Evolutionary conservation across 2,329 filamentous ascomycete species (phyloP).

Genomic region (Apiospora pterosperma): DNA sequence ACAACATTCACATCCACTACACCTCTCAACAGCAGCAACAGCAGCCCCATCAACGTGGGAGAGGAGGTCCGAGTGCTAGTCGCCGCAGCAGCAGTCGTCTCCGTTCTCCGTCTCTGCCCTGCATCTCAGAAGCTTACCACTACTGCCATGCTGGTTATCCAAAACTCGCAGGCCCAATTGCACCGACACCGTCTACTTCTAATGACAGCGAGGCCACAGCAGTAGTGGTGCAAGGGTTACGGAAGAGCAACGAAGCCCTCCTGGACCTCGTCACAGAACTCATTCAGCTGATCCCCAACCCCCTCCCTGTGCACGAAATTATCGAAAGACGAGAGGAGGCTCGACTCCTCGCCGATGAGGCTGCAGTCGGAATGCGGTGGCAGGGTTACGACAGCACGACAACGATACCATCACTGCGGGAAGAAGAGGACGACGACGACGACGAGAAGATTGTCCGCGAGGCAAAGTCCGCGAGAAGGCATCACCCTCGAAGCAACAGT

Average conservation of each 20-base stretch:
- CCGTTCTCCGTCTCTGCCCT: neutral
- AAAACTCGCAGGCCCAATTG: neutral
- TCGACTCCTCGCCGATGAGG: neutral
- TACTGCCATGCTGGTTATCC: neutral
- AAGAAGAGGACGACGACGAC: neutral
- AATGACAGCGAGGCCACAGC: neutral
- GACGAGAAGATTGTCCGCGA: neutral
- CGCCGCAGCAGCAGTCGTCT: neutral
- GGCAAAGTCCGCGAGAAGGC: neutral
- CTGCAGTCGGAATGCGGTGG: no score
- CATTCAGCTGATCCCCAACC: neutral
- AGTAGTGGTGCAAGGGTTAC: neutral
- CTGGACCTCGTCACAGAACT: neutral
- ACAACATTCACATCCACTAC: neutral
- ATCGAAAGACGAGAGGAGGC: neutral
- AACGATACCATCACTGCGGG: neutral
- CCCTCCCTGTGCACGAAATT: neutral
- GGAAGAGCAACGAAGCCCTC: neutral
- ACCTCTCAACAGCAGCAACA: neutral
- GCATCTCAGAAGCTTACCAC: neutral
- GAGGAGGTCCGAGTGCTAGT: neutral
- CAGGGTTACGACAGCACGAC: neutral
- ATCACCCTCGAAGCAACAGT: neutral
- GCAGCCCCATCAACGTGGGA: neutral
- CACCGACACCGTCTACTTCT: neutral